These are phyloP conservation scores for Dillenia suffruticosa DNA, from an alignment of 164 flowering plant genomes.

Conservation along the genomic window DNA sequence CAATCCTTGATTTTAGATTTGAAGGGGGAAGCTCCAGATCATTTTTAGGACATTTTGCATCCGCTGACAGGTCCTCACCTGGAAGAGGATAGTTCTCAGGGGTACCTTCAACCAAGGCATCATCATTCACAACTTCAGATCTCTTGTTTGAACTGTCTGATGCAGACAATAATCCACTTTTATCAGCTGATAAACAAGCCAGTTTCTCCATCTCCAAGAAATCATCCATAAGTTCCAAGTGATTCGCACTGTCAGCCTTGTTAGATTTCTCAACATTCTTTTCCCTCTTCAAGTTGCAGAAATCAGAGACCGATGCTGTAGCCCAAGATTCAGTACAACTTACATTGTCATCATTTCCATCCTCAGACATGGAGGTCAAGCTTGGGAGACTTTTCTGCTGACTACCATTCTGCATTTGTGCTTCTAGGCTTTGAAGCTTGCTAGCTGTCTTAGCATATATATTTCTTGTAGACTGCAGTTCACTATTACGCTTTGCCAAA, in stretches of 20 bases:
- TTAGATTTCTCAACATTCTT: conserved; percentile 39
- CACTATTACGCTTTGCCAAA: conserved; percentile 82
- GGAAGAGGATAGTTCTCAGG: too few species aligned
- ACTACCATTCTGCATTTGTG: conserved; percentile 38
- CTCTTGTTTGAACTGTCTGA: conserved; percentile 23
- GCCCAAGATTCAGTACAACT: conserved; percentile 85
- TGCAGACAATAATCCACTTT: conserved; percentile 36
- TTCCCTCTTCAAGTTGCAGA: conserved; percentile 57
- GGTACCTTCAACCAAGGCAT: conserved; percentile 8
- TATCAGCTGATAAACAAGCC: conserved; percentile 53
- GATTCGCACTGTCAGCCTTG: conserved; percentile 43
- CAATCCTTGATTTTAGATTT: conserved; percentile 34
- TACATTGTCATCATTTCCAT: conserved; percentile 69
- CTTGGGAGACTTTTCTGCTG: conserved; percentile 67
- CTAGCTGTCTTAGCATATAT: conserved; percentile 71
- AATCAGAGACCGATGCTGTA: conserved; percentile 48
- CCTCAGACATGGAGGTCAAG: conserved; percentile 84
- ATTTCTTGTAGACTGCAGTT: conserved; percentile 80
- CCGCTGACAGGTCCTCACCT: too few species aligned
- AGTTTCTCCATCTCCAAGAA: conserved; percentile 98
- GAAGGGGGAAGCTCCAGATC: too few species aligned
- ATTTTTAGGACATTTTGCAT: too few species aligned
- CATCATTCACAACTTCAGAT: conserved; percentile 19
- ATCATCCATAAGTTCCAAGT: conserved; percentile 88
- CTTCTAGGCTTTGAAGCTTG: conserved; percentile 78